phyloP scores from a whole-genome alignment of 345 rosid species.

The Ceriops tagal region DNA sequence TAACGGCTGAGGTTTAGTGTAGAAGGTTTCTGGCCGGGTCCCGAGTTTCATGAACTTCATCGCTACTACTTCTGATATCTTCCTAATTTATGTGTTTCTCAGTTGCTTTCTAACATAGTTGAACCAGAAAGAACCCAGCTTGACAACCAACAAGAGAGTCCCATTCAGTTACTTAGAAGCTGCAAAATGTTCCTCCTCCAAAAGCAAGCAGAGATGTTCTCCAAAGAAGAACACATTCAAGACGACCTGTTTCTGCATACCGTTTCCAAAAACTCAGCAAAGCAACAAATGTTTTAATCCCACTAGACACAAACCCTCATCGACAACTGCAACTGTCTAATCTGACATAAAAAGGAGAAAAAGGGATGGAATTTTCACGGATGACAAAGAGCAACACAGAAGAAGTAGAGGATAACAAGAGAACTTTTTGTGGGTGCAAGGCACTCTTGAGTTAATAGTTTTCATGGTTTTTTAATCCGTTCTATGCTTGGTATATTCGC shows the following conservation, averaged over 20 bases:
- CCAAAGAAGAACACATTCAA: slow-evolving; percentile 22
- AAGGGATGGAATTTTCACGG: slow-evolving; percentile 14
- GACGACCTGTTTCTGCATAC: slow-evolving; percentile 20
- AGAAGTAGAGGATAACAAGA: slow-evolving; percentile 14
- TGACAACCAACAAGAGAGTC: slow-evolving; percentile 16
- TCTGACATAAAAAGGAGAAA: slow-evolving; percentile 9
- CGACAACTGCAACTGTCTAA: slow-evolving; percentile 16
- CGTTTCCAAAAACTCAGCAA: slow-evolving; percentile 19
- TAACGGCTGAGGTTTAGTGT: slow-evolving; percentile 31
- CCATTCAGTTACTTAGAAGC: slow-evolving; percentile 20
- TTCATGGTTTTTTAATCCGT: too few relatives aligned
- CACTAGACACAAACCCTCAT: slow-evolving; percentile 8
- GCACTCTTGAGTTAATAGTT: not conserved
- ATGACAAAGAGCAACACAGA: slow-evolving; percentile 22
- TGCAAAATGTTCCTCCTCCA: slow-evolving; percentile 15
- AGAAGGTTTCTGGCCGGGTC: slow-evolving; percentile 89
- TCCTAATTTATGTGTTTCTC: slow-evolving; percentile 21
- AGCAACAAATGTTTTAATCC: slow-evolving; percentile 12
- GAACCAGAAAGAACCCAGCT: slow-evolving; percentile 15
- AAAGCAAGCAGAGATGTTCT: slow-evolving; percentile 27
- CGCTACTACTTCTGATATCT: slow-evolving; percentile 23
- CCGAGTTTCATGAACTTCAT: slow-evolving; percentile 99
- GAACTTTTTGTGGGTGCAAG: slow-evolving; percentile 14
- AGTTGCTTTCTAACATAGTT: slow-evolving; percentile 15
- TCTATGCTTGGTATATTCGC: too few relatives aligned